phyloP scores from a whole-genome alignment of 1,284 basidiomycete genomes.

The Cryptococcus neoformans region DNA sequence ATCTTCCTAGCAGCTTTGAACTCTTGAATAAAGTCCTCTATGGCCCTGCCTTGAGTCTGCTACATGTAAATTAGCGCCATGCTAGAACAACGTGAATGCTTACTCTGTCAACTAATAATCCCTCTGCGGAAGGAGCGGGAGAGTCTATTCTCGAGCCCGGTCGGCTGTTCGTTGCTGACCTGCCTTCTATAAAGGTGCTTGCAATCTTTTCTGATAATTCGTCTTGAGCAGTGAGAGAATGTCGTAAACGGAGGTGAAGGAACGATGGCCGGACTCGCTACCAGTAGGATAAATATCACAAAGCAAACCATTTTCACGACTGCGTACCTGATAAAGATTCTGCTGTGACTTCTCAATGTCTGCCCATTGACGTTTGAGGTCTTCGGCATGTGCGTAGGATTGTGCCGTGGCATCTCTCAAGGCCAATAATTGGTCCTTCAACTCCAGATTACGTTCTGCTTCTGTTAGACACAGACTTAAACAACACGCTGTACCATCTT shows the following conservation, averaged over 20 bases:
- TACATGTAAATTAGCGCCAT: constrained; percentile 7
- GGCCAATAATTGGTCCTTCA: constrained; percentile 68
- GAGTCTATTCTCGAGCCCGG: constrained; percentile 40
- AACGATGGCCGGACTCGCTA: constrained; percentile 82
- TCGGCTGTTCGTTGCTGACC: constrained; percentile 31
- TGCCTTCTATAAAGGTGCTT: constrained; percentile 68
- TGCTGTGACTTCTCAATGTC: constrained; percentile 79
- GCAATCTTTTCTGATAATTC: constrained; percentile 79
- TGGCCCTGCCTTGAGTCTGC: constrained; percentile 39
- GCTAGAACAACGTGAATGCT: neutral
- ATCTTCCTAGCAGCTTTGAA: constrained; percentile 80
- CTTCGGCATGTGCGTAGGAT: constrained; percentile 77
- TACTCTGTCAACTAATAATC: neutral
- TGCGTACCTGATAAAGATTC: constrained; percentile 75
- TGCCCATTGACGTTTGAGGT: constrained; percentile 73
- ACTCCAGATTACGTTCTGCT: constrained; percentile 66
- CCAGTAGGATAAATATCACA: neutral
- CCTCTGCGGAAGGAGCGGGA: constrained; percentile 38
- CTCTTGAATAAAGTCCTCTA: constrained; percentile 81
- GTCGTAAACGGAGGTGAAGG: constrained; percentile 75
- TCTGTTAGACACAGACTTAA: constrained; percentile 1
- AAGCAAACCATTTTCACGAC: neutral
- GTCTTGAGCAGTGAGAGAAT: constrained; percentile 83
- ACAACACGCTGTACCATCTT: neutral
- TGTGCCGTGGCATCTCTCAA: constrained; percentile 75